Evolutionary conservation across 768 basidiomycete species (phyloP).

Genomic region (Agrocybe pediades): DNA sequence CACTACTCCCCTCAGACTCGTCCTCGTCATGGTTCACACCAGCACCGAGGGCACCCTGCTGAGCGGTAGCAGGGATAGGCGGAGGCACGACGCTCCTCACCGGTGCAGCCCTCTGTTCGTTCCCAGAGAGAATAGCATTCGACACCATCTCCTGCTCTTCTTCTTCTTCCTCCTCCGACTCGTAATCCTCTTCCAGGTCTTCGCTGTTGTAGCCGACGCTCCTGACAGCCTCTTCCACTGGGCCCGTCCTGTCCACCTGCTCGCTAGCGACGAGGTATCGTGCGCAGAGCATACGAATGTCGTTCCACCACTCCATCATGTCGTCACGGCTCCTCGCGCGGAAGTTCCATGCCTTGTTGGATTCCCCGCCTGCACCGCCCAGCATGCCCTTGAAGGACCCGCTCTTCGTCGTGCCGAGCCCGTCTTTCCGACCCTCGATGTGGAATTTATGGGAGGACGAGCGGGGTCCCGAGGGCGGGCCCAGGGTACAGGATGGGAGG

Average conservation of each 20-base stretch:
- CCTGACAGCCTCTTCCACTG: conserved; percentile 90
- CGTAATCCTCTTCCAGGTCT: conserved; percentile 49
- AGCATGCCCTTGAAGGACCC: conserved; percentile 51
- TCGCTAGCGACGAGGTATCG: conserved; percentile 94
- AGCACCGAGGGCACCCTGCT: conserved; percentile 7
- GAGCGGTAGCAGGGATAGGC: background rate
- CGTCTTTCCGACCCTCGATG: conserved; percentile 90
- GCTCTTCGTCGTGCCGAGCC: conserved; percentile 55
- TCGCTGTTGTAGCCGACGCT: conserved; percentile 87
- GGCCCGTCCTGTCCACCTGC: conserved; percentile 88
- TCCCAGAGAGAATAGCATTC: too few species aligned
- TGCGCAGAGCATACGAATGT: conserved; percentile 90
- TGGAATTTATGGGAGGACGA: conserved; percentile 93
- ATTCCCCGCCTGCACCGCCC: conserved; percentile 7
- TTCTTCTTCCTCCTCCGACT: conserved; percentile 62
- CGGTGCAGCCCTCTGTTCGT: conserved; percentile 16
- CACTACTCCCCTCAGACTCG: conserved; percentile 25
- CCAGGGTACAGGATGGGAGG: conserved; percentile 93
- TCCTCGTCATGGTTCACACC: conserved; percentile 22
- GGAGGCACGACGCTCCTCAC: conserved; percentile 33
- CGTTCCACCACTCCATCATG: conserved; percentile 99
- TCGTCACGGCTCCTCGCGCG: conserved; percentile 88
- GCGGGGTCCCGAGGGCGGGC: conserved; percentile 75
- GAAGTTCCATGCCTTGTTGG: conserved; percentile 72
- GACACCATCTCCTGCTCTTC: conserved; percentile 42